Conservation (phyloP, 495 filamentous ascomycete genomes). For the Letharia lupina region DNA sequence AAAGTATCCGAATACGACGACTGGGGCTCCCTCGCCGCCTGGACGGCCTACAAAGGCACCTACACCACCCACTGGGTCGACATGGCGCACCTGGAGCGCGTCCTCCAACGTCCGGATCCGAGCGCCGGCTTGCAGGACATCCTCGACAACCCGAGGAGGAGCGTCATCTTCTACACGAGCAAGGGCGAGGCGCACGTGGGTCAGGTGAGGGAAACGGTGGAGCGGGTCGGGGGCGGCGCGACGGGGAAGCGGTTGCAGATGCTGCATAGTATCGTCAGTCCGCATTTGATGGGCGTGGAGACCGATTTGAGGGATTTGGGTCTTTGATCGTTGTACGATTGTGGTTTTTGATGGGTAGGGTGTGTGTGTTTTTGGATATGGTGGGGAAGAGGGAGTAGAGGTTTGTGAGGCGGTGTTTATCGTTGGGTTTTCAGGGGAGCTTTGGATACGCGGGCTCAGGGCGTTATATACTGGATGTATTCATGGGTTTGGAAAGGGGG, state of each 20-base stretch:
- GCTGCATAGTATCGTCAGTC: neutral
- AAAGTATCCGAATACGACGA: slow-evolving; percentile 4
- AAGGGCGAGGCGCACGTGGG: slow-evolving; percentile 1
- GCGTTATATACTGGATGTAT: too few species aligned
- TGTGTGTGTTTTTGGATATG: neutral
- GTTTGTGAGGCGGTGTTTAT: neutral
- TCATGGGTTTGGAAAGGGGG: too few species aligned
- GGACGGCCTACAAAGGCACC: neutral
- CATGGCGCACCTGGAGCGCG: neutral
- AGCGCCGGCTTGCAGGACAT: neutral
- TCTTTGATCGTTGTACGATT: neutral
- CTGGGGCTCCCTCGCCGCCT: slow-evolving; percentile 3
- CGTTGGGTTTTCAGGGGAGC: neutral
- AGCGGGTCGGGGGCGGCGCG: neutral
- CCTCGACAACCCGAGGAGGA: neutral
- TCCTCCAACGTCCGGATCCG: neutral
- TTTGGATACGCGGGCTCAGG: neutral
- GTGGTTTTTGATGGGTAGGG: too few species aligned
- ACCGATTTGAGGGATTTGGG: slow-evolving; percentile 1
- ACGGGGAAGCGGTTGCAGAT: slow-evolving; percentile 2
- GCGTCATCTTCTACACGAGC: neutral
- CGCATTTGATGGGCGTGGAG: slow-evolving; percentile 6
- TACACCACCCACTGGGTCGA: slow-evolving; percentile 2
- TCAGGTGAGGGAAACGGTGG: neutral
- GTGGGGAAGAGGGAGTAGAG: neutral